Evolutionary conservation across 169 alveolate genomes (phyloP), one percentile per base, ranked within the genome.

Genomic region (Plasmodium reichenowi): DNA sequence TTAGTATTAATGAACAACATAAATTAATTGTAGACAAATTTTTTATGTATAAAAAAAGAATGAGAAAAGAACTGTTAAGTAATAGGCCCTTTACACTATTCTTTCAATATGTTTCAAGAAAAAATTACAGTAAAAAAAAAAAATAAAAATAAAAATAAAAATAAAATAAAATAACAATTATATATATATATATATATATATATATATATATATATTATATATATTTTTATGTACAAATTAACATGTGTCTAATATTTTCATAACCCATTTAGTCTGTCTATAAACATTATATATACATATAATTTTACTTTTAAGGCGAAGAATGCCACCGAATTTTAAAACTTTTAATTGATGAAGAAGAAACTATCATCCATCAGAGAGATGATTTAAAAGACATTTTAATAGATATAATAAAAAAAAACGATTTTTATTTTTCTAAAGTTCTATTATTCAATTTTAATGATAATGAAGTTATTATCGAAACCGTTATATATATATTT

Each of bases 401-500:
- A 48, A 68, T 68, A 26, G 91, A 83, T 56, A 67, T 83, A 56
- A 67, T 83, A 58, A 68, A 72, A 24, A 83, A 83, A 15, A 72
- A 68, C 17, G 85, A 83, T 60, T 83, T 83, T 56, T 83, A 83
- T 83, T 83, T 83, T 47, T 48, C 73, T 29, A 83, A 83, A 32
- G 83, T 83, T 32, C 63, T 83, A 43, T 63, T 38, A 62, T 83
- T 83, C 24, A 83, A 83, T 47, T 83, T 83, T 83, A 83, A 83
- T 72, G 91, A 83, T 63, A 83, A 83, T 32, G 91, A 48, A 58
- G 74, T 72, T 1, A 9, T 83, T 47, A 83, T 83, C 20, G 91
- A 83, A 83, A 83, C 91, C 4, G 91, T 83, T 13, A 83, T 83
- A 13, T 83, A 83, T 48, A 83, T 83, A 8, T 83, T 83, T 47